Base-by-base conservation (phyloP, 129 eudicot species). In the Saussurea involucrata region DNA sequence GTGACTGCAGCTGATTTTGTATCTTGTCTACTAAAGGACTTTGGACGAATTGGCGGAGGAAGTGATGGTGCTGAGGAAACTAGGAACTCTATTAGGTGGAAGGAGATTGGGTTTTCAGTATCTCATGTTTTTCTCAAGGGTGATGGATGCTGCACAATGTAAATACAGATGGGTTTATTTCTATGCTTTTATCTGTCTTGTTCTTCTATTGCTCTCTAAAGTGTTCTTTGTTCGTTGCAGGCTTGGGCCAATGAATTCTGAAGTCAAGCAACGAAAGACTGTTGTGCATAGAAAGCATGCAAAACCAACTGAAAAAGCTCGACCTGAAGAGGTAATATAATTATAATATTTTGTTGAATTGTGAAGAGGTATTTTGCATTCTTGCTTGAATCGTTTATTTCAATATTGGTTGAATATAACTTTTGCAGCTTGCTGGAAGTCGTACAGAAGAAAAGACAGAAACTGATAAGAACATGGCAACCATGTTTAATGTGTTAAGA, bases 221-320 rank as follows among this genome's bases (percentile, higher is more conserved):
- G 20, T 18, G 1, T 20, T 60, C 7, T 63, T 29, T 74, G 63
- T 66, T 63, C 24, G 10, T 32, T 79, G 8, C 86, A 95, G 99
- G 97, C 84, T 95, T 88, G 99, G 99, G 24, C 99, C 99, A 5
- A 92, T 92, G 99, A 85, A 81, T 81, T 82, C 87, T 73, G 96
- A 95, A 78, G 24, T 91, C 18, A 95, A 92, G 87, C 97, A 86
- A 74, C 89, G 96, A 20, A 92, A 85, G 69, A 53, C 66, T 76
- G 85, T 25, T 34, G 87, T 73, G 34, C 95, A 70, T 24, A 87
- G 82, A 82, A 92, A 72, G 76, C 96, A 80, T 60, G 68, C 81
- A 72, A 90, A 66, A 83, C 90, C 87, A 24, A 75, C 95, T 1
- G 95, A 83, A 74, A 82, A 73, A 29, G 86, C 90, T 33, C 85